Base-by-base conservation (phyloP, 345 rosid genomes). In the Nasturtium officinale region DNA sequence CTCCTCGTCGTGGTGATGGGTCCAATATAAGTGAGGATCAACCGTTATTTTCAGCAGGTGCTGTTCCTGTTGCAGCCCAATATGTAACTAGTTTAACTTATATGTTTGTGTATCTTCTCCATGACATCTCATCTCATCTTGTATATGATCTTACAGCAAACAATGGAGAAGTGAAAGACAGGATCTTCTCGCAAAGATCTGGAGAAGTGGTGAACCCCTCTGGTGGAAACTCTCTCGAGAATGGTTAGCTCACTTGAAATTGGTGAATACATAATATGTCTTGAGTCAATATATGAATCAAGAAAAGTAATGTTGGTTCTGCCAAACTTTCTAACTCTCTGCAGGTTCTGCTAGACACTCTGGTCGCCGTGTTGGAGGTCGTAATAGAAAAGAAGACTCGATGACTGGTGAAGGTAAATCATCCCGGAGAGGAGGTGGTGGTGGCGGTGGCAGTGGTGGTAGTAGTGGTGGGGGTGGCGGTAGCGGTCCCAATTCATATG, bases 1-100 rank as follows among this genome's bases (percentile, higher is more conserved):
- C 91, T 76, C 87, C 90, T 63, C 86, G 80, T 16, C 88, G 83
- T 38, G 79, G 84, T 52, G 87, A 85, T 78, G 83, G 84, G 54
- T 67, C 82, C 0, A 82, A 65, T 76, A 79, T 81, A 60, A 78
- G 74, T 13, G 85, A 85, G 68, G 89, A 86, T 71, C 74, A 71
- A 17, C 47, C 37, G 3, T 57, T 78, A 51, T 75, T 81, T 30
- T 80, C 76, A 43, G 38, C 65, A 85, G 91, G 91, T 87, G 72
- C 32, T 61, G 12, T 53, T 76, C 16, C 17, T 47, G 56, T 61
- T 35, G 30, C 12, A 26, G 40, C 68, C 47, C 52, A 43, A 15
- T 38, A 16, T 10, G 26, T 40, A 71, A 42, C 50, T 76, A 11
- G 69, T 67, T 59, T 75, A 67, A 11, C 12, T 8, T 35, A 7